Evolutionary conservation across 306 rosid species (phyloP).

Genomic region (Vicia faba): DNA sequence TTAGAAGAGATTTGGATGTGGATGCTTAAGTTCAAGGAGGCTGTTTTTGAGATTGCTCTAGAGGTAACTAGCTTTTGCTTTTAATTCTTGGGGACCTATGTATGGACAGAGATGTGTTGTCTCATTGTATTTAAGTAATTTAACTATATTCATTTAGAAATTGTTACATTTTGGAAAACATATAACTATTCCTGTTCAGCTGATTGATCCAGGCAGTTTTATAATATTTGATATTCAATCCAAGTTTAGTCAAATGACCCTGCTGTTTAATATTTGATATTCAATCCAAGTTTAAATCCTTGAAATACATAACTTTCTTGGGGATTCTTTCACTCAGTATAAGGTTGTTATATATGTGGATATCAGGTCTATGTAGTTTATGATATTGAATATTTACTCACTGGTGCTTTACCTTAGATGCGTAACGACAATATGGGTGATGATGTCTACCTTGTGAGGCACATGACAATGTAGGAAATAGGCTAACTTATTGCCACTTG

Average conservation of each 20-base stretch:
- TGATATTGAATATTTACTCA: slow-evolving; percentile 11
- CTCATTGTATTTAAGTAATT: slow-evolving; percentile 14
- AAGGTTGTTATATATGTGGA: slow-evolving; percentile 2
- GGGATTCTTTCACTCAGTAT: slow-evolving; percentile 10
- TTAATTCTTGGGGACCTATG: slow-evolving; percentile 18
- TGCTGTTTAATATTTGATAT: slow-evolving; percentile 22
- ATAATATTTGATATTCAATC: slow-evolving; percentile 16
- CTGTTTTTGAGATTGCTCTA: slow-evolving; percentile 66
- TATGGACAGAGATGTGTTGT: neutral
- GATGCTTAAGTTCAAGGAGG: slow-evolving; percentile 89
- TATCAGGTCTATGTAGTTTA: slow-evolving; percentile 14
- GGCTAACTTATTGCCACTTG: neutral
- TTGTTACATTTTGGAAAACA: slow-evolving; percentile 20
- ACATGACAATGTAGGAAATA: slow-evolving; percentile 13
- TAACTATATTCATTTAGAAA: slow-evolving; percentile 1
- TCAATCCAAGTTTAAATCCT: slow-evolving; percentile 21
- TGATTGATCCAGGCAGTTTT: slow-evolving; percentile 1
- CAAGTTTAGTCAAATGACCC: slow-evolving; percentile 20
- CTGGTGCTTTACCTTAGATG: slow-evolving; percentile 10
- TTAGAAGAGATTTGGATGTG: slow-evolving; percentile 93
- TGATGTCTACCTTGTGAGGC: slow-evolving; percentile 1
- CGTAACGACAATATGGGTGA: neutral
- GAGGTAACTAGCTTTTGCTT: slow-evolving; percentile 61
- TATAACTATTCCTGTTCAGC: slow-evolving; percentile 7
- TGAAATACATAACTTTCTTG: slow-evolving; percentile 2